phyloP scores from a whole-genome alignment of 2,329 filamentous ascomycete genomes.

The Aureobasidium sp. region DNA sequence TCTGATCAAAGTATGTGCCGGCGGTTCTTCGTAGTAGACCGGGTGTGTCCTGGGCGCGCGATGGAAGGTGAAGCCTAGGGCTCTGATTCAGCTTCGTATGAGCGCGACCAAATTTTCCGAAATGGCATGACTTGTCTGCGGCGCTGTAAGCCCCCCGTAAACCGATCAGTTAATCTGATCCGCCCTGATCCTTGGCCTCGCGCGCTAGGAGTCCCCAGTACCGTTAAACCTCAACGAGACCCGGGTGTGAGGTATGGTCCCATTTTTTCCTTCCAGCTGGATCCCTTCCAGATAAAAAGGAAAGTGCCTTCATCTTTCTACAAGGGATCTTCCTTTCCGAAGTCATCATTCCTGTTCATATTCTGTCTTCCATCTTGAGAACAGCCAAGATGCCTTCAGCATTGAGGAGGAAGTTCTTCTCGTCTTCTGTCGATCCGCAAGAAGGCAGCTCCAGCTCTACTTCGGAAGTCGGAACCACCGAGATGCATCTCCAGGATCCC shows the following conservation, averaged over 20 bases:
- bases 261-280: slow-evolving; percentile 2
- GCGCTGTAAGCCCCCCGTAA: not conserved
- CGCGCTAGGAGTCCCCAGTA: not conserved
- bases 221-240: slow-evolving; percentile 7
- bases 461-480: not conserved
- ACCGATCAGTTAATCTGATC: slow-evolving; percentile 6
- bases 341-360: not conserved
- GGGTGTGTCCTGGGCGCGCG: not conserved
- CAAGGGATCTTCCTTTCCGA: not conserved
- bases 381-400: slow-evolving; percentile 7
- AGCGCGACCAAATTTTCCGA: not conserved
- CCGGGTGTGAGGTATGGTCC: not conserved
- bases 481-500: not conserved
- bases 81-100: not conserved
- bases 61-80: not conserved
- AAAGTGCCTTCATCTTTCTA: not conserved
- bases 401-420: slow-evolving; percentile 9
- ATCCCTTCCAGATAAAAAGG: not conserved
- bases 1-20: not conserved
- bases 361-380: not conserved
- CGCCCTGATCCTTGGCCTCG: slow-evolving; percentile 5
- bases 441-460: slow-evolving; percentile 4
- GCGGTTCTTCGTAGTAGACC: slow-evolving; percentile 1
- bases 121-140: not conserved
- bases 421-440: not conserved